Evolutionary conservation across 345 rosid genomes (phyloP).

Genomic region (Pistacia integerrima): DNA sequence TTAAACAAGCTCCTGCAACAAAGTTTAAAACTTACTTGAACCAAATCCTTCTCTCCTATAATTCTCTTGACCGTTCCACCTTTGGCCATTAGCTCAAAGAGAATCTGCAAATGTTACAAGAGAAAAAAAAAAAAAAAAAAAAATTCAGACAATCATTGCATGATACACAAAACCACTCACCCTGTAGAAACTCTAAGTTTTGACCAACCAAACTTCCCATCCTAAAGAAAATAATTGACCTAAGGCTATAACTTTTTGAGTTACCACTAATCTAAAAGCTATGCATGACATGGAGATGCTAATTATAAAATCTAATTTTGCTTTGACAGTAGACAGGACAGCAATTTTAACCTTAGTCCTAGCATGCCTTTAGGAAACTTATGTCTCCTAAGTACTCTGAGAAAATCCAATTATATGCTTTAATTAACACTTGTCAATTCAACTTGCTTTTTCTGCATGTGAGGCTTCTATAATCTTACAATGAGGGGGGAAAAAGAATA

Average conservation of each 20-base stretch:
- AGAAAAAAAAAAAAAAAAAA: not conserved
- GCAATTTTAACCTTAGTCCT: slow-evolving; percentile 6
- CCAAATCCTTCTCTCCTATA: slow-evolving; percentile 80
- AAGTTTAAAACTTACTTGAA: slow-evolving; percentile 70
- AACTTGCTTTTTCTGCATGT: not conserved
- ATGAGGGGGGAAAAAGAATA: not conserved
- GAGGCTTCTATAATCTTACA: not conserved
- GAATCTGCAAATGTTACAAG: slow-evolving; percentile 47
- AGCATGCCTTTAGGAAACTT: not conserved
- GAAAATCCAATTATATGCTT: no score
- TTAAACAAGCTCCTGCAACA: slow-evolving; percentile 9
- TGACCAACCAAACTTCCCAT: not conserved
- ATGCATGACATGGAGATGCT: not conserved
- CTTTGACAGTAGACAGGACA: not conserved
- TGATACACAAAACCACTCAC: not conserved
- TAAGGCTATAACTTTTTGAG: not conserved
- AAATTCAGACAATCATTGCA: not conserved
- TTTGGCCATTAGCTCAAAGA: slow-evolving; percentile 82
- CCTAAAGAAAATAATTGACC: not conserved
- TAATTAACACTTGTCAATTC: not conserved
- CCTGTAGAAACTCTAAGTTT: not conserved
- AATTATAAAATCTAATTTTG: slow-evolving; percentile 3
- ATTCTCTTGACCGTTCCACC: slow-evolving; percentile 91
- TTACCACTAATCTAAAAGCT: not conserved
- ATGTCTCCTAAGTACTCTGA: not conserved